Evolutionary conservation across 768 basidiomycete species (phyloP).

Genomic region (Fibroporia radiculosa): DNA sequence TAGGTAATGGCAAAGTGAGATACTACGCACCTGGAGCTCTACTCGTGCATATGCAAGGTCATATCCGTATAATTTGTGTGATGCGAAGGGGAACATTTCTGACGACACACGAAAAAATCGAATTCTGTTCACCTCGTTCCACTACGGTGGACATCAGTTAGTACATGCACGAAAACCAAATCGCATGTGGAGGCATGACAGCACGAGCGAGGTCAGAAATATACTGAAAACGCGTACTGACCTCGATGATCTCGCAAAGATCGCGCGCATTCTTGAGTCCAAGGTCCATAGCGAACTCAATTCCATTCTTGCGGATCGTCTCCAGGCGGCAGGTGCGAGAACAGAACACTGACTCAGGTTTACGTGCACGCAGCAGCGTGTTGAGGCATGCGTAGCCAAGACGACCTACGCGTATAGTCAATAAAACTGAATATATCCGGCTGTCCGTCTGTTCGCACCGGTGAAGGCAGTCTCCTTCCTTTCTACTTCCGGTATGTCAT

Average conservation of each 20-base stretch:
- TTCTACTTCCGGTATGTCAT: constrained; percentile 67
- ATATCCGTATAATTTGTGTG: constrained; percentile 76
- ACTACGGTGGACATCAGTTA: constrained; percentile 27
- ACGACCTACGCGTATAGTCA: constrained; percentile 4
- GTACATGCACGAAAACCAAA: too few species aligned
- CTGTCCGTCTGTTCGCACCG: constrained; percentile 41
- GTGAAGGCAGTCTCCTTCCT: constrained; percentile 60
- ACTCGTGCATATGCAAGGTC: constrained; percentile 65
- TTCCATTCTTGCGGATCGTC: constrained; percentile 60
- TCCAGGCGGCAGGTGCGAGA: constrained; percentile 48
- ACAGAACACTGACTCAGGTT: constrained; percentile 72
- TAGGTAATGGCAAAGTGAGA: background rate
- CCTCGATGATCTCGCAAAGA: constrained; percentile 60
- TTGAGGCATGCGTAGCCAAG: constrained; percentile 79
- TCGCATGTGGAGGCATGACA: too few species aligned
- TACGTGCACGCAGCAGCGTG: constrained; percentile 66
- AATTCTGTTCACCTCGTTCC: constrained; percentile 86
- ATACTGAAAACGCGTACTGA: too few species aligned
- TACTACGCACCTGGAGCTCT: constrained; percentile 32
- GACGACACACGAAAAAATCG: constrained; percentile 86
- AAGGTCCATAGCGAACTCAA: constrained; percentile 73
- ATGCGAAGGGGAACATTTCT: constrained; percentile 91
- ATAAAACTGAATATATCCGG: background rate
- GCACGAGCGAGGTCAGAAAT: too few species aligned
- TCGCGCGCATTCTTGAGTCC: constrained; percentile 72